Evolutionary conservation across 257 asterid genomes (phyloP).

Genomic region (Solanum chaucha): DNA sequence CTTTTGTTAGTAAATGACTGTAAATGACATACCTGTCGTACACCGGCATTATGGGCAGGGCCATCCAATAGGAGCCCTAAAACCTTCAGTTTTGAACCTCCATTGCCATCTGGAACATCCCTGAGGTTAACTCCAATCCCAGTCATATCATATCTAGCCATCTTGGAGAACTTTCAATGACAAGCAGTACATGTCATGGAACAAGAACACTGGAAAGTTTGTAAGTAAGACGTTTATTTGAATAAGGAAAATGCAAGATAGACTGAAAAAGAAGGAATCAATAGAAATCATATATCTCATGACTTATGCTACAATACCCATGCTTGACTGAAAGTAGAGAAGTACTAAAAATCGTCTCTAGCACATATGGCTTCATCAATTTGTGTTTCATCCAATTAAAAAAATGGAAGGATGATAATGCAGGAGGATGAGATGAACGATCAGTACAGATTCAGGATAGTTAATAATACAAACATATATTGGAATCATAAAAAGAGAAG

Average conservation of each 20-base stretch:
- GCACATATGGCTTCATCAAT: not conserved
- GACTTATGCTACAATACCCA: not conserved
- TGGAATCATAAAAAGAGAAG: not conserved
- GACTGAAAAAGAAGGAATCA: not conserved
- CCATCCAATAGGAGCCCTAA: slow-evolving; percentile 93
- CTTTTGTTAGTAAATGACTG: not conserved
- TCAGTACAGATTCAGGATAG: not conserved
- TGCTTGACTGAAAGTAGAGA: not conserved
- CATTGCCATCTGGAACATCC: slow-evolving; percentile 77
- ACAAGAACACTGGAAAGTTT: slow-evolving; percentile 57
- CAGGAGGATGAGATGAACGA: not conserved
- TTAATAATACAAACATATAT: not conserved
- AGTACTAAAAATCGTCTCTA: not conserved
- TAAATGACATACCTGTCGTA: slow-evolving; percentile 59
- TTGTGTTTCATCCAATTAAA: not conserved
- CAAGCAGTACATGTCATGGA: slow-evolving; percentile 53
- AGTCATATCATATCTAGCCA: slow-evolving; percentile 95
- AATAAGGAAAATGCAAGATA: not conserved
- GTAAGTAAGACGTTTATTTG: slow-evolving; percentile 21
- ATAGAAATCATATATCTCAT: not conserved
- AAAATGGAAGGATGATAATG: not conserved
- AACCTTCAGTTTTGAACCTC: slow-evolving; percentile 68
- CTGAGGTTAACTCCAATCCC: slow-evolving; percentile 92
- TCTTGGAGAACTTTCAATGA: slow-evolving; percentile 83
- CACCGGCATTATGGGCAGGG: slow-evolving; percentile 87